Evolutionary conservation across 1,284 basidiomycete species (phyloP).

Genomic region (Ustilago trichophora): DNA sequence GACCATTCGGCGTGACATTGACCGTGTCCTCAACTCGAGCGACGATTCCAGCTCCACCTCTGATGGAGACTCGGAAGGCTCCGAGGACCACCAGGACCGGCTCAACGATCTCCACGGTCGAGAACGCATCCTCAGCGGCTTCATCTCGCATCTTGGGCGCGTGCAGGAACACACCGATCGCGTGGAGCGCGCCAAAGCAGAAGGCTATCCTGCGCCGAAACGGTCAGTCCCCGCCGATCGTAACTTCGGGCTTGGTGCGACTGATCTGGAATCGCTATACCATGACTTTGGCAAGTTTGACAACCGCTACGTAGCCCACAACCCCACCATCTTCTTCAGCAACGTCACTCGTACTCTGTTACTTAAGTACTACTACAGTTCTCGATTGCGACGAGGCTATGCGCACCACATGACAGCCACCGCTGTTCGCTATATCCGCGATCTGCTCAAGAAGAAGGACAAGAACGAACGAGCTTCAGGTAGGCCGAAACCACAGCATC

Average conservation of each 20-base stretch:
- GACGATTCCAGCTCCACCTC: slow-evolving; percentile 11
- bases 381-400: slow-evolving; percentile 76
- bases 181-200: slow-evolving; percentile 34
- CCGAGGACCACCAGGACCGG: slow-evolving; percentile 15
- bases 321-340: slow-evolving; percentile 83
- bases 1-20: slow-evolving; percentile 51
- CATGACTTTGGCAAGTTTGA: slow-evolving; percentile 84
- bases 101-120: slow-evolving; percentile 54
- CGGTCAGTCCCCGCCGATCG: slow-evolving; percentile 10
- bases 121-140: slow-evolving; percentile 72
- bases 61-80: slow-evolving; percentile 6
- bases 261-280: slow-evolving; percentile 67
- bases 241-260: slow-evolving; percentile 13
- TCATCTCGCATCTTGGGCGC: slow-evolving; percentile 71
- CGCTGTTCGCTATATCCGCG: slow-evolving; percentile 59
- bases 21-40: slow-evolving; percentile 44
- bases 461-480: slow-evolving; percentile 6
- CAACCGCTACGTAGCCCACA: slow-evolving; percentile 90
- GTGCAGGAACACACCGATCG: slow-evolving; percentile 26
- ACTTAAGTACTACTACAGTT: slow-evolving; percentile 89
- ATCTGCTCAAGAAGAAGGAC: slow-evolving; percentile 48
- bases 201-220: slow-evolving; percentile 17
- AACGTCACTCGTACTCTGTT: slow-evolving; percentile 82
- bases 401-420: slow-evolving; percentile 88
- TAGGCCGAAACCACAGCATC: background rate